Evolutionary conservation across 1,139 yeast species (phyloP), one percentile per base, ranked within the genome.

Genomic region (Pichia sp.): DNA sequence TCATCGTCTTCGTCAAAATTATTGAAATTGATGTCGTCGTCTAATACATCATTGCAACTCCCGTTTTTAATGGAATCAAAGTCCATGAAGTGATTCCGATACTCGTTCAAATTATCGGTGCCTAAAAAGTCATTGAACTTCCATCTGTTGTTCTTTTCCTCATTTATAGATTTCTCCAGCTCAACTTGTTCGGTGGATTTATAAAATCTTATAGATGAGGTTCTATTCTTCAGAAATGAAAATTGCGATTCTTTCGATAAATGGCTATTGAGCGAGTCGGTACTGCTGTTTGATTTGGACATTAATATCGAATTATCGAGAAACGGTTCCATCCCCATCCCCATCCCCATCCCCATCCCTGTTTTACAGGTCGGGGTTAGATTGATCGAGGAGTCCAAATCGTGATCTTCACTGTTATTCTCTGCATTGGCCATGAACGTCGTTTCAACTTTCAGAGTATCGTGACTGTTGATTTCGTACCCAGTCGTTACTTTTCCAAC

Each of bases 191-290:
- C 70, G 63, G 65, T 44, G 5, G 63, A 57, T 52, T 76, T 76
- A 53, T 76, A 76, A 55, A 76, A 76, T 53, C 73, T 73, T 16
- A 76, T 71, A 0, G 80, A 75, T 0, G 80, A 69, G 49, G 75
- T 75, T 47, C 81, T 58, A 7, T 80, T 80, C 3, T 75, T 72
- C 34, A 71, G 71, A 53, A 76, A 76, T 0, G 81, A 75, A 52
- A 76, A 76, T 48, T 70, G 71, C 0, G 77, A 72, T 4, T 39
- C 44, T 10, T 50, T 43, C 4, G 59, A 54, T 9, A 43, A 28
- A 38, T 31, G 33, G 23, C 23, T 16, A 16, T 16, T 16, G 23
- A 16, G 23, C 26, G 36, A 34, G 11, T 9, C 11, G n/a, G 11
- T 34, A 23, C n/a, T 7, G 11, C 36, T 34, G 7, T 11, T n/a